phyloP scores from a whole-genome alignment of 78 protist species.

The Bodo saltans region DNA sequence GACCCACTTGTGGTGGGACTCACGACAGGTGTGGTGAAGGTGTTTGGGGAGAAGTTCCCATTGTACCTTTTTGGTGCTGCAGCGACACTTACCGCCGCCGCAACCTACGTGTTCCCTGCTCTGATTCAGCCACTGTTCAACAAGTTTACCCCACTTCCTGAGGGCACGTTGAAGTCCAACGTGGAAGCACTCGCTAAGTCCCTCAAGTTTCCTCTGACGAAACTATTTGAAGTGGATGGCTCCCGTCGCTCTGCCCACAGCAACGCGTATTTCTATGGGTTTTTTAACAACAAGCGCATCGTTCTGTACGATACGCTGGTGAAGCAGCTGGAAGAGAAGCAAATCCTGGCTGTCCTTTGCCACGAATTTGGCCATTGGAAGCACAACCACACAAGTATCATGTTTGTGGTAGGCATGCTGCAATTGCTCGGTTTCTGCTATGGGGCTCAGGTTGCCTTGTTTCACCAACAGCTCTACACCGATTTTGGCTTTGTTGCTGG shows the following conservation, averaged over 20 bases:
- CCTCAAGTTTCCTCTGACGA: conserved; percentile 52
- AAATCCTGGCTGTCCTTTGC: conserved; percentile 56
- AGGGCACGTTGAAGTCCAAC: conserved; percentile 30
- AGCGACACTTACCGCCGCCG: conserved; percentile 22
- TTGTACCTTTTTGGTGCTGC: conserved; percentile 43
- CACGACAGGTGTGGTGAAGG: background rate
- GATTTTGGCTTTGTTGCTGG: conserved; percentile 46
- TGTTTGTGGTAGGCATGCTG: conserved; percentile 26
- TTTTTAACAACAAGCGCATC: conserved; percentile 67
- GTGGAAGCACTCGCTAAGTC: conserved; percentile 25
- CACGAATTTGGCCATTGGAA: conserved; percentile 83
- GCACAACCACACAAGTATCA: conserved; percentile 46
- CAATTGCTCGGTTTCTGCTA: conserved; percentile 32
- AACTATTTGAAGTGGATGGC: conserved; percentile 59
- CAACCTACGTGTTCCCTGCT: conserved; percentile 56
- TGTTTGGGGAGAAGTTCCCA: conserved; percentile 34
- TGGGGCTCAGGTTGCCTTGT: conserved; percentile 36
- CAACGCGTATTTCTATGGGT: conserved; percentile 71
- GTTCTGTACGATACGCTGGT: conserved; percentile 79
- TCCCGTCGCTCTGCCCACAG: conserved; percentile 57
- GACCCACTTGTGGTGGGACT: background rate
- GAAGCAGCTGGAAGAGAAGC: conserved; percentile 34
- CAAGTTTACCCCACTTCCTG: conserved; percentile 48
- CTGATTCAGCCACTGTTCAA: conserved; percentile 80
- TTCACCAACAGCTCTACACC: conserved; percentile 39